Evolutionary conservation across 768 basidiomycete genomes (phyloP).

Genomic region (Lactarius akahatsu): DNA sequence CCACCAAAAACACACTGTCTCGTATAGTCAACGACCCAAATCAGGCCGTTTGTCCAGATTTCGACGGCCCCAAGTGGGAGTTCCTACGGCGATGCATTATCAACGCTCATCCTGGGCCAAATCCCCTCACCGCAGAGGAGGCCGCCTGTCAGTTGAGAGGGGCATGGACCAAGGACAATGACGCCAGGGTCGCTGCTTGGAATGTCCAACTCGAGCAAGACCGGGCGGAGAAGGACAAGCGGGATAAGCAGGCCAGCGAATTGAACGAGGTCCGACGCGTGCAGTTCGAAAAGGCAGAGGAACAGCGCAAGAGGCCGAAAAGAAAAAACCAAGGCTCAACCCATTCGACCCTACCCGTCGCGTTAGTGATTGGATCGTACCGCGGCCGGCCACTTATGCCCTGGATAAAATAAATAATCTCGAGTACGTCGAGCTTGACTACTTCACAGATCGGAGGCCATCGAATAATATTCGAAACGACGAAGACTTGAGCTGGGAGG

Average conservation of each 20-base stretch:
- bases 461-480: neutral
- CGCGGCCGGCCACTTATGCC: neutral
- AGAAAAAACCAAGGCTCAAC: neutral
- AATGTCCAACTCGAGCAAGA: neutral
- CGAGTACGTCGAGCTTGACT: neutral
- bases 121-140: neutral
- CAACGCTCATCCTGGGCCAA: neutral
- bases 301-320: neutral
- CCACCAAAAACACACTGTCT: neutral
- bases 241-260: neutral
- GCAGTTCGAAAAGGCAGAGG: neutral
- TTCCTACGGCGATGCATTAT: neutral
- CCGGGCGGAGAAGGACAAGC: neutral
- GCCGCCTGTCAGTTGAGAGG: neutral
- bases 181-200: neutral
- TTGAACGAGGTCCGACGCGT: neutral
- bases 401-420: neutral
- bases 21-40: neutral
- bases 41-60: neutral
- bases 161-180: neutral
- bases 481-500: neutral
- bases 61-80: neutral
- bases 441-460: neutral
- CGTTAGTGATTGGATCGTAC: neutral
- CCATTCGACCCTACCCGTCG: neutral